Base-by-base conservation (phyloP, 2,329 filamentous ascomycete genomes). In the Dothistroma septosporum region DNA sequence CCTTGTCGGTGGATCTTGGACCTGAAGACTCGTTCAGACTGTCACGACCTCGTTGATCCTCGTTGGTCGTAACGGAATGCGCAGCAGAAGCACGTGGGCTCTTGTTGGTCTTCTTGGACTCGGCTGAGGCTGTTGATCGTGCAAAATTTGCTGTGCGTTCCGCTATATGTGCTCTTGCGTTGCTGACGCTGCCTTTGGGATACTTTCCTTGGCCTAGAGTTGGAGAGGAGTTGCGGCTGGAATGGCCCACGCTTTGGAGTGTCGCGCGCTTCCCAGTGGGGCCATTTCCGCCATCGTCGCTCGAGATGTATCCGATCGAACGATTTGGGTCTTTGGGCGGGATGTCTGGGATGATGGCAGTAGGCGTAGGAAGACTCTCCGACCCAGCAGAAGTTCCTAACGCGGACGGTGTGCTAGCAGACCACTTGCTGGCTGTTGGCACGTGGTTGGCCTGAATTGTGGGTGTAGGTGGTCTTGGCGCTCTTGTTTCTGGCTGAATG, bases 301-400 rank as follows among this genome's bases (percentile, higher is more conserved):
- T 61, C 19, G 68, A 68, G n/a, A 65, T 66, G 37, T 65, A 70
- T 2, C 67, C 69, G 41, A 70, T 71, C 4, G 66, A 68, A 21
- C 55, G 58, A 37, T 54, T 57, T 9, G 55, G 56, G 11, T 63
- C 49, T 28, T 53, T 59, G 11, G 41, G 58, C 4, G 57, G 53
- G 11, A 54, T 22, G 5, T 55, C 58, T 3, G 61, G 57, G 24
- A 35, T 12, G 8, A 35, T 35, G 11, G 31, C 16, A 21, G 24
- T 53, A 32, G 50, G 24, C 6, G n/a, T 31, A n/a, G 24, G n/a
- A 4, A 35, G 8, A 5, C 4, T n/a, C 8, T 53, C 21, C n/a
- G 50, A 53, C 3, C 16, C 31, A 11, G 50, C 31, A 21, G 62
- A 63, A 14, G 52, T 50, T 14, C 44, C 57, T 22, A 62, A 52